Evolutionary conservation across 2,329 filamentous ascomycete genomes (phyloP), one percentile per base, ranked within the genome.

Genomic region (Colletotrichum sojae): DNA sequence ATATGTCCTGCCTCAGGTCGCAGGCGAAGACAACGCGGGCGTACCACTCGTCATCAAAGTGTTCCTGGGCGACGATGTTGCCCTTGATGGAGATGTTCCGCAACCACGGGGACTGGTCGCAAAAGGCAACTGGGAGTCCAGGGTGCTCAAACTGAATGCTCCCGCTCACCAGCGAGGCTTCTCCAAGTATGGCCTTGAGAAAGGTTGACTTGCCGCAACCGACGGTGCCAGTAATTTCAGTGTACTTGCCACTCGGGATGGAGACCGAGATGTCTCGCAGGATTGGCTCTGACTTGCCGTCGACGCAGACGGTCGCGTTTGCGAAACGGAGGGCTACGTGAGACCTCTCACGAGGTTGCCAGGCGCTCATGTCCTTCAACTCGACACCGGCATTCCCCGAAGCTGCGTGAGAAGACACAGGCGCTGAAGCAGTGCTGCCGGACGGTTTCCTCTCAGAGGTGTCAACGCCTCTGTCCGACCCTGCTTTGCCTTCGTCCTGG

Each of bases 21-120:
- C 72, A 74, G 2, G 71, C 69, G n/a, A 54, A 45, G 20, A 74
- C 3, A 3, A 78, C 77, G 10, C 75, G 67, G 1, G 78, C 25
- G 0, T 83, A 81, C 73, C 80, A 78, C 1, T 53, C 36, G 0
- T 72, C 71, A 5, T 83, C 78, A 2, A 72, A 71, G 0, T 46
- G 65, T 10, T 31, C 31, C 25, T 55, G 66, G 58, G 69, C 73
- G 2, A 68, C 25, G 13, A 77, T 73, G 36, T 70, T 73, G 5
- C 73, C 57, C 43, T 67, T 71, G 52, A 77, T 70, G 12, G 64
- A 60, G 27, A 59, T 51, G 58, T 75, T 66, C n/a, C 57, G 54
- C 40, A 76, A 51, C 75, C 75, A 72, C 43, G 74, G 43, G 52
- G 63, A 64, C 61, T 75, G 70, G 15, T 71, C 53, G 61, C 72